Conservation (phyloP, 768 basidiomycete genomes). For the Stropharia rugosoannulata region DNA sequence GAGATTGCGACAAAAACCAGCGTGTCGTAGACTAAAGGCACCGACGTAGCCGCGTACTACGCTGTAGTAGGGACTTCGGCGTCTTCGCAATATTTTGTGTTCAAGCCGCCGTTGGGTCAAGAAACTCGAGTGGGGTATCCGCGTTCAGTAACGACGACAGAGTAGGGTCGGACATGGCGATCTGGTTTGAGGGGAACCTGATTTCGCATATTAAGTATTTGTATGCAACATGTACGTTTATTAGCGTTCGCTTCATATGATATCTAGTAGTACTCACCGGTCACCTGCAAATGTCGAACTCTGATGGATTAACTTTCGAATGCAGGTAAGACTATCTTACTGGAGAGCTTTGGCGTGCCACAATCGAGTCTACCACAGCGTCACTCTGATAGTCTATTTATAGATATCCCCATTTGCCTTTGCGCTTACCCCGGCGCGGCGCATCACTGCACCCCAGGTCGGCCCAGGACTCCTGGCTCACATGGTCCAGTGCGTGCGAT, state of each 20-base stretch:
- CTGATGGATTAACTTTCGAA: too few relatives aligned
- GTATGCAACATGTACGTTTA: not conserved
- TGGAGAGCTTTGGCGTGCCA: too few relatives aligned
- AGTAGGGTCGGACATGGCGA: not conserved
- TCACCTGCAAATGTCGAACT: too few relatives aligned
- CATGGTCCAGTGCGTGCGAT: too few relatives aligned
- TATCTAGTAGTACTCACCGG: too few relatives aligned
- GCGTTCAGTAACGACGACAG: constrained; percentile 19
- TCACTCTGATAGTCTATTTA: not conserved
- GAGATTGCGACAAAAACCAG: constrained; percentile 30
- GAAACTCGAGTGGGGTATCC: constrained; percentile 28
- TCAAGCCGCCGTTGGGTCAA: constrained; percentile 22
- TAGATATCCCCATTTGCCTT: not conserved
- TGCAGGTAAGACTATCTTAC: too few relatives aligned
- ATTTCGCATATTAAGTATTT: not conserved
- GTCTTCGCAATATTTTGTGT: constrained; percentile 23
- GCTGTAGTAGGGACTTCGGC: constrained; percentile 10
- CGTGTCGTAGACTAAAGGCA: constrained; percentile 25
- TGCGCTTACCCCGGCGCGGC: not conserved
- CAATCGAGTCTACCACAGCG: too few relatives aligned
- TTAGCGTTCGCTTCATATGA: too few relatives aligned
- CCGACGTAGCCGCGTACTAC: constrained; percentile 16
- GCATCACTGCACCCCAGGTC: not conserved
- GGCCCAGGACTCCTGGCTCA: too few relatives aligned
- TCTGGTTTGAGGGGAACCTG: not conserved